Conservation (phyloP, 2,329 filamentous ascomycete genomes). For the Penicillium sp. region DNA sequence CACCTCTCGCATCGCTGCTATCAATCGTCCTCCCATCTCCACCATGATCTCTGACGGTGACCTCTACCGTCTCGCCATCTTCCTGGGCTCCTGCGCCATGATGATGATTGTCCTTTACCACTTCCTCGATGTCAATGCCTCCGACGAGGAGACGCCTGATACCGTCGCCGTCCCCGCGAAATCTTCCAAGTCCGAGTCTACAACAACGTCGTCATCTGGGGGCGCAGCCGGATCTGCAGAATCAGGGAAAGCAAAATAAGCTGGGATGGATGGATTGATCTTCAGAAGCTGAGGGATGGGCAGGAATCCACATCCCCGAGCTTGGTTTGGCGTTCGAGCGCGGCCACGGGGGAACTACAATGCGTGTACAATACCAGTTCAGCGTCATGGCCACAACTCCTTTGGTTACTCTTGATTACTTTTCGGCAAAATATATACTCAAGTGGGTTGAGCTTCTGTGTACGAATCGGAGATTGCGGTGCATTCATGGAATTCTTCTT, state of each 20-base stretch:
- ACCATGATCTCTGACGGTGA: conserved; percentile 94
- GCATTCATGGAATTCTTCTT: too few species aligned
- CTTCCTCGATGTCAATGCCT: conserved; percentile 93
- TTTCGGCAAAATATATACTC: conserved; percentile 11
- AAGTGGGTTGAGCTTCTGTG: too few species aligned
- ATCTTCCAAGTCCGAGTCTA: conserved; percentile 15
- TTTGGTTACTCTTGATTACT: neutral
- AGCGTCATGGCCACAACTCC: neutral
- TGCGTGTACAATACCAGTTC: conserved; percentile 20
- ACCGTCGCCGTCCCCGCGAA: conserved; percentile 10
- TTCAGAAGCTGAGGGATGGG: neutral
- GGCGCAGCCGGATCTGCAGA: conserved; percentile 3
- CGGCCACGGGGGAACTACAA: neutral
- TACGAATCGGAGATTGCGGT: too few species aligned
- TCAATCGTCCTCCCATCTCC: conserved; percentile 20
- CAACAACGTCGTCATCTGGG: conserved; percentile 7
- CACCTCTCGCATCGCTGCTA: neutral
- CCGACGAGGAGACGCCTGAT: conserved; percentile 48
- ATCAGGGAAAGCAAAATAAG: conserved; percentile 11
- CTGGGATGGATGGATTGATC: neutral
- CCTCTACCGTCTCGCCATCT: conserved; percentile 88
- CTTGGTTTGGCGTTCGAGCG: neutral
- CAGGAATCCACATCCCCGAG: conserved; percentile 4
- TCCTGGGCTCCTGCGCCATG: conserved; percentile 88
- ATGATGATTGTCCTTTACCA: conserved; percentile 93